Evolutionary conservation across 2,329 filamentous ascomycete species (phyloP), one percentile per base, ranked within the genome.

Genomic region (Botrytis hyacinthi): DNA sequence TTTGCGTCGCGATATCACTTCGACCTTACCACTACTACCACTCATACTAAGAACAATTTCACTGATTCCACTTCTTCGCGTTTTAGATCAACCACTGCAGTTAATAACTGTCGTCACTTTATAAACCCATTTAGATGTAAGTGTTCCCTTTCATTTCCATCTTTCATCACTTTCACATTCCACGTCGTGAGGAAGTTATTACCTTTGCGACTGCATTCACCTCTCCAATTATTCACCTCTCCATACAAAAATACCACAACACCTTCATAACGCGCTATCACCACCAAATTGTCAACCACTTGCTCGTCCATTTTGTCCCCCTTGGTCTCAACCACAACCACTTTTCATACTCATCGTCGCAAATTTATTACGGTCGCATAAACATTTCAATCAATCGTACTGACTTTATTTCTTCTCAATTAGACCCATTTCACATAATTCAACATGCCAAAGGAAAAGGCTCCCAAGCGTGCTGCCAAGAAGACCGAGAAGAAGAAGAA

Each of bases 401-500:
- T 78, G 71, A 78, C 75, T 70, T 75, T 70, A 75, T 74, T 76
- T 75, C 37, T 71, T 74, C 48, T 73, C 37, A 63, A 73, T 74
- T 66, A 78, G 76, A 74, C 65, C 29, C 75, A 48, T 42, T 51
- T 61, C 62, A 74, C 70, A 37, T 69, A 76, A 68, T 62, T 74
- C 81, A 89, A 77, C 76, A 92, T 93, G 91, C 90, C 90, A 81
- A 92, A 92, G 86, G 89, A 90, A 79, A 88, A 88, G 84, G 84
- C 86, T 76, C 86, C 80, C 78, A 87, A 88, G 81, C 87, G 89
- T 82, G 90, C 89, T 84, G 83, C 85, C 81, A 90, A 89, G 85
- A 83, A 86, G 76, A 84, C 84, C 76, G 87, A 87, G 86, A 91
- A 89, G 86, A 92, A 92, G 90, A 92, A 92, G 88, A 92, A 92